Evolutionary conservation across 129 eudicot species (phyloP), one percentile per base, ranked within the genome.

Genomic region (Flaveria brownii): DNA sequence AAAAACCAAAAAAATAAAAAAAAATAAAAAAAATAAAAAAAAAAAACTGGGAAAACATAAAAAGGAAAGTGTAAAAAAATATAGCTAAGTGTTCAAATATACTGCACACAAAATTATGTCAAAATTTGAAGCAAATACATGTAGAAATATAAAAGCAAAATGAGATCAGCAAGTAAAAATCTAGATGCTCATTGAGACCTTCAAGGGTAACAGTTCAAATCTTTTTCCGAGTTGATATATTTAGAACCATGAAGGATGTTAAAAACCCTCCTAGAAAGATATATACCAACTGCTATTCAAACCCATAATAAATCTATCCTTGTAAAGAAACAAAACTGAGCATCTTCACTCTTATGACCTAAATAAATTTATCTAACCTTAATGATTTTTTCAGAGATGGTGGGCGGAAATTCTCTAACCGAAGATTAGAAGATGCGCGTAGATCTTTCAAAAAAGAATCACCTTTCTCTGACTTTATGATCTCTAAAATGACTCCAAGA

Each of bases 321-420:
- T 77, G 41, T 42, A 54, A 67, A 75, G 83, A 77, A 84, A 84
- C 30, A 86, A 78, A 61, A 61, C 41, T 47, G 80, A 83, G 88
- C 92, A 88, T 85, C 88, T 66, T 59, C 54, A 72, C 80, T 30
- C 45, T 82, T 74, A 74, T 68, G 76, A 80, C 79, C 90, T 90
- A 91, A 45, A 89, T 86, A 75, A 91, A 95, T 89, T 87, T 86
- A 77, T 91, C 97, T 82, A 95, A 66, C 78, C 88, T 91, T 80
- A 66, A 72, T 51, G 87, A 14, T 65, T 81, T 89, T 57, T 83
- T 88, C 7, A 87, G 83, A 30, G 77, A 77, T 25, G 89, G 86
- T 67, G 95, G 87, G 59, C 89, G 80, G 39, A 95, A 95, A 49
- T 81, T 86, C 76, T 89, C 88, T 70, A 89, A 70, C 39, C 66